phyloP scores from a whole-genome alignment of 2,329 filamentous ascomycete species.

The Xylariaceae sp. region DNA sequence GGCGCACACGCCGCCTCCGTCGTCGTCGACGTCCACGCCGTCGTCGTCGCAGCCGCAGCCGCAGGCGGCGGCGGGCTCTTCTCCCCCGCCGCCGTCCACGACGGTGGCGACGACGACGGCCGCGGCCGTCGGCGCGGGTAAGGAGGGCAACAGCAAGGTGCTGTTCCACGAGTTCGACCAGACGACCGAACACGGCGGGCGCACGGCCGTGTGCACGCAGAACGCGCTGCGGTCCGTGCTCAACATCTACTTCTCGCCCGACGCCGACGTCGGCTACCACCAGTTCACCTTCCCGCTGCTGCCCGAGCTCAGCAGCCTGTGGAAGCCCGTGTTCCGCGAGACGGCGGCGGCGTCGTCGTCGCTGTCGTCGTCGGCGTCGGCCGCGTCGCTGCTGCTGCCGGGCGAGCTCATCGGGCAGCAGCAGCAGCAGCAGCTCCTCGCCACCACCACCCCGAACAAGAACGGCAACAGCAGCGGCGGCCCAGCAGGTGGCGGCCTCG shows the following conservation, averaged over 20 bases:
- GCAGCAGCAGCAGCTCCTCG: not conserved
- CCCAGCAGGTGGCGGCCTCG: too few species aligned
- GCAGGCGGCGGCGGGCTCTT: too few species aligned
- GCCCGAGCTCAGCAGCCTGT: conserved; percentile 42
- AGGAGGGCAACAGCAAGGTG: conserved; percentile 22
- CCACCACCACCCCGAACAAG: conserved; percentile 17
- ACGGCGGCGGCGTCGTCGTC: conserved; percentile 19
- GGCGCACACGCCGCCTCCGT: conserved; percentile 33
- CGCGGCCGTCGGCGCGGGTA: not conserved
- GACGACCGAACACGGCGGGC: conserved; percentile 22
- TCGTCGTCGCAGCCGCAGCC: too few species aligned
- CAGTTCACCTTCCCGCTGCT: conserved; percentile 41
- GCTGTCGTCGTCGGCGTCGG: too few species aligned
- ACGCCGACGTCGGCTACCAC: conserved; percentile 37
- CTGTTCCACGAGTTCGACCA: conserved; percentile 41
- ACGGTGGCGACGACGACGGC: too few species aligned
- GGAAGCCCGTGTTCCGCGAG: conserved; percentile 44
- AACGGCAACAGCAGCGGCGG: too few species aligned
- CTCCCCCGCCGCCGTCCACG: too few species aligned
- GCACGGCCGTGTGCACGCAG: conserved; percentile 47
- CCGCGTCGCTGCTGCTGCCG: too few species aligned
- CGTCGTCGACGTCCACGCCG: too few species aligned
- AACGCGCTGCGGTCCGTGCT: conserved; percentile 50
- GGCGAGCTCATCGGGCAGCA: not conserved
- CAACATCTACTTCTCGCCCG: conserved; percentile 40